Conservation (phyloP, 805 yeast species). For the Wickerhamomyces bisporus region DNA sequence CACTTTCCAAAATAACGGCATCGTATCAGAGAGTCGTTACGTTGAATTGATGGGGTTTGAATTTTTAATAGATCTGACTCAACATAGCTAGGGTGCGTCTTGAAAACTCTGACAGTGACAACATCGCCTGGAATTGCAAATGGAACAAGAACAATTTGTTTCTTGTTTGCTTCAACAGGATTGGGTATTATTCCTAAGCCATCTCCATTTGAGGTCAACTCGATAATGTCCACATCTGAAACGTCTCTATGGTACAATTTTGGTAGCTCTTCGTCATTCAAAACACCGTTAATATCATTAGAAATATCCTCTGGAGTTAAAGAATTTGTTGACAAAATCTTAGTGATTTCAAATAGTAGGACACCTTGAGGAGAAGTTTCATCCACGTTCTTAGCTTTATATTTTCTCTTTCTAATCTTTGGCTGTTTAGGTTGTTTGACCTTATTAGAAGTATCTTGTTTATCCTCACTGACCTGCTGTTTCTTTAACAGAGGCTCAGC, state of each 20-base stretch:
- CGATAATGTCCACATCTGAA: constrained; percentile 49
- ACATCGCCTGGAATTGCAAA: constrained; percentile 85
- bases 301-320: constrained; percentile 41
- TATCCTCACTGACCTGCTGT: neutral
- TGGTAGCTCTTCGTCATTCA: constrained; percentile 49
- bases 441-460: neutral
- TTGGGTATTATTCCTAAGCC: constrained; percentile 70
- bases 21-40: constrained; percentile 55
- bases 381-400: constrained; percentile 63
- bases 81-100: constrained; percentile 68
- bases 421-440: constrained; percentile 9
- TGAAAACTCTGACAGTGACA: constrained; percentile 65
- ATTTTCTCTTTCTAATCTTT: constrained; percentile 38
- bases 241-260: constrained; percentile 54
- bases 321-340: constrained; percentile 39
- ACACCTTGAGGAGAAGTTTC: constrained; percentile 80
- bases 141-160: constrained; percentile 75
- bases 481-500: neutral
- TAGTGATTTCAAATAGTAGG: constrained; percentile 65
- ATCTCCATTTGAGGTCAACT: constrained; percentile 76
- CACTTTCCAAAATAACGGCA: constrained; percentile 89
- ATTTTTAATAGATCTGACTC: constrained; percentile 70
- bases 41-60: constrained; percentile 31
- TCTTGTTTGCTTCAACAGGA: constrained; percentile 40
- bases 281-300: constrained; percentile 61